Base-by-base conservation (phyloP, 2,329 filamentous ascomycete genomes). In the Pleurostoma richardsiae region DNA sequence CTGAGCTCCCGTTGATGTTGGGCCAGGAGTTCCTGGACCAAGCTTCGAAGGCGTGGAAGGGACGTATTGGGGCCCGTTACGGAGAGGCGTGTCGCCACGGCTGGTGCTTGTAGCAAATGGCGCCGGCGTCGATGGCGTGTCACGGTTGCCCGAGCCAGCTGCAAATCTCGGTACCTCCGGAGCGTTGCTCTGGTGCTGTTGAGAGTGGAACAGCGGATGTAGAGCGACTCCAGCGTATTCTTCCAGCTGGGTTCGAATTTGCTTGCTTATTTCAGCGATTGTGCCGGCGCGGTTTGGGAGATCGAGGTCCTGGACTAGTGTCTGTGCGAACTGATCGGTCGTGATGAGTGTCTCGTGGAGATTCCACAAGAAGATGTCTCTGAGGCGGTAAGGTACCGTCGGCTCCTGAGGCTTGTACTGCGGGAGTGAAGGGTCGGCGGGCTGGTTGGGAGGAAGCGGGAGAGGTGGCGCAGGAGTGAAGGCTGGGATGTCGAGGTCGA, bases 321-420 rank as follows among this genome's bases (percentile, higher is more conserved):
- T 83, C 56, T 87, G 81, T n/a, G 94, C 94, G 63, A 97, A 99
- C 60, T 95, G 88, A 61, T 99, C 94, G 1, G 94, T 95, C 0
- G 94, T 99, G 44, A 91, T 88, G 49, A 96, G 74, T 0, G 89
- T 88, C 70, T 99, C 94, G 67, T 97, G 92, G 10, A 99, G 76
- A 59, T 99, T 99, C 94, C 94, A 99, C 44, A 96, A 71, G 59
- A 99, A 97, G n/a, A 88, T 86, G 58, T 99, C 94, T 59, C 95
- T 90, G 48, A 99, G 75, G 52, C 94, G 83, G 67, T 90, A 96
- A 3, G 89, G 86, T 1, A 90, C 83, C 10, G 90, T 90, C 51
- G 81, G 69, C 52, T 96, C 92, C 46, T 86, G 86, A 46, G 79
- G 76, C 58, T 85, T 85, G 69, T 95, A 96, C 47, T 90, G 83